These are phyloP conservation scores for Mrakia hoshinonis DNA, from an alignment of 768 basidiomycete genomes.

Conservation along the genomic window DNA sequence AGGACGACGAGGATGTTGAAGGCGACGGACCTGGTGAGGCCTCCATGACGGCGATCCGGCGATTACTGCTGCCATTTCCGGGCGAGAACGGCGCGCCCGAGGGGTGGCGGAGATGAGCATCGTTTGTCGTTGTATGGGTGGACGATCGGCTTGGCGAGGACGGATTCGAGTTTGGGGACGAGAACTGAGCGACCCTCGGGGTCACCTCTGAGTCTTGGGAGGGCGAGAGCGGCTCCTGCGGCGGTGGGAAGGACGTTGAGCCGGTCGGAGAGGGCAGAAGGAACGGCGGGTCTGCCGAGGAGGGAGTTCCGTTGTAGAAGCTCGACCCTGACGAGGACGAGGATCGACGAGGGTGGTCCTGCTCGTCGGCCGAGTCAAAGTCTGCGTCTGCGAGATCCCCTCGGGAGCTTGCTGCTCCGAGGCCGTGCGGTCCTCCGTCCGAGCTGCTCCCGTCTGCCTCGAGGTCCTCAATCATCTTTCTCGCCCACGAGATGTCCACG, in stretches of 20 bases:
- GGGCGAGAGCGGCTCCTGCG: neutral
- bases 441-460: slow-evolving; percentile 16
- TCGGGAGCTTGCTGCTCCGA: neutral
- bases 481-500: slow-evolving; percentile 25
- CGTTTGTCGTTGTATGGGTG: neutral
- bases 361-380: neutral
- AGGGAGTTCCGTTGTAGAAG: neutral
- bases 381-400: neutral
- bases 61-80: slow-evolving; percentile 14
- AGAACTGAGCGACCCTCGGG: slow-evolving; percentile 3
- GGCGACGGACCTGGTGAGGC: neutral
- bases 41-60: slow-evolving; percentile 25
- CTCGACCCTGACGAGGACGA: neutral
- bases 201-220: neutral
- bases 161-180: neutral
- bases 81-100: neutral
- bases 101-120: slow-evolving; percentile 1
- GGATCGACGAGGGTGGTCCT: neutral
- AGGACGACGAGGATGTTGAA: slow-evolving; percentile 1
- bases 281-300: neutral
- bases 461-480: slow-evolving; percentile 25
- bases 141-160: slow-evolving; percentile 2
- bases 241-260: neutral
- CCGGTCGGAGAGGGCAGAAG: neutral
- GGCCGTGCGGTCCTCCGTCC: neutral